Base-by-base conservation (phyloP, 1,139 yeast genomes). In the Blastobotrys raffinosifermentans region DNA sequence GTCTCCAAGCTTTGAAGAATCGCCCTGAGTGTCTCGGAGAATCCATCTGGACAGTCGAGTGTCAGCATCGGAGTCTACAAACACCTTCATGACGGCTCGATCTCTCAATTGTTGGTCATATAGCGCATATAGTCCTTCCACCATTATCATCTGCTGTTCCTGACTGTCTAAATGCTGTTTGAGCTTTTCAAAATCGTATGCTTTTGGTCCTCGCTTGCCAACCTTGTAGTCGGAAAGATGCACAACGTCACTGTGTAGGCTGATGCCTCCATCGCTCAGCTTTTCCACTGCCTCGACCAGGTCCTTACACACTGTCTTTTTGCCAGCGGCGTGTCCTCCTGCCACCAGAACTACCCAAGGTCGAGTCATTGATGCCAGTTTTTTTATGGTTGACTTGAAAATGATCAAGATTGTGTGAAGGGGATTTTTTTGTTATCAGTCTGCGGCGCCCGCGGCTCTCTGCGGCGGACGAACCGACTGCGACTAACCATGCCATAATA, bases 41-140 rank as follows among this genome's bases (percentile, higher is more conserved):
- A 61, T 81, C 84, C 91, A 77, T 45, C 94, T 71, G 11, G 85
- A 80, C 32, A 89, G 63, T 42, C 96, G 65, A 4, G 84, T 76
- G 57, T 89, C 97, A 1, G 93, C 77, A 57, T 89, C 96, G 47
- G 89, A 73, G 49, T 84, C 93, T n/a, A 87, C 70, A 53, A 80
- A 89, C 2, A 87, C 77, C 51, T 77, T 80, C 50, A 87, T 67
- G 3, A 76, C 69, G 0, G 91, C 77, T 55, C 72, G 49, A 3
- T 67, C 66, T 29, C 84, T 63, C n/a, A 89, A 58, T 21, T 66
- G 67, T 34, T 64, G 63, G 54, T 85, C 80, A 53, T 77, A 82
- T 27, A 89, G 66, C 0, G 95, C 93, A 54, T 87, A 87, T 23
- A 82, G 65, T 0, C 97, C 96, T 55, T 80, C 81, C 2, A 86